Conservation (phyloP, 805 yeast species). For the Yamadazyma takamatsuzukensis region DNA sequence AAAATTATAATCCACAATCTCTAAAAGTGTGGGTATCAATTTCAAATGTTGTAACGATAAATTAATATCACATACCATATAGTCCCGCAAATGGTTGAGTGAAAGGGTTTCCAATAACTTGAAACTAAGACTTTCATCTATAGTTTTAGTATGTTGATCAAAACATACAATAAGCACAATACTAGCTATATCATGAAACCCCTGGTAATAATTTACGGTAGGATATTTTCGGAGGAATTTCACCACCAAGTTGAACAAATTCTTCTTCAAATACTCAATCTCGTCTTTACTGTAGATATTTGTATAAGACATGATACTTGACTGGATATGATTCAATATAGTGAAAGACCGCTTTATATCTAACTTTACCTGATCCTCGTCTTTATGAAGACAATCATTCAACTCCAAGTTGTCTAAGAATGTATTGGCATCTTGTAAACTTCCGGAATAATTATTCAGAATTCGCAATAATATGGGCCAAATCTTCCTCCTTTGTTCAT, state of each 20-base stretch:
- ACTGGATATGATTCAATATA: slow-evolving; percentile 26
- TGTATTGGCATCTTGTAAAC: slow-evolving; percentile 2
- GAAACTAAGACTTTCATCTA: slow-evolving; percentile 32
- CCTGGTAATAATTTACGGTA: slow-evolving; percentile 76
- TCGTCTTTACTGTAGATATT: slow-evolving; percentile 30
- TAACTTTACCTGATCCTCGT: slow-evolving; percentile 73
- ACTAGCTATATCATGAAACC: slow-evolving; percentile 84
- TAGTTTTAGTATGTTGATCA: slow-evolving; percentile 11
- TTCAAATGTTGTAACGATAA: slow-evolving; percentile 63
- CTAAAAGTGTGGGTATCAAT: slow-evolving; percentile 62
- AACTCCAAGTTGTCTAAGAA: slow-evolving; percentile 20
- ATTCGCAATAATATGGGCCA: slow-evolving; percentile 53
- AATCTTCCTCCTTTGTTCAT: slow-evolving; percentile 35
- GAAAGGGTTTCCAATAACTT: slow-evolving; percentile 54
- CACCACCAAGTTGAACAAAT: slow-evolving; percentile 44
- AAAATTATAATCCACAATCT: slow-evolving; percentile 42
- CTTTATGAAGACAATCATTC: slow-evolving; percentile 49
- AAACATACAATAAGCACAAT: slow-evolving; percentile 55
- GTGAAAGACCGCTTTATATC: slow-evolving; percentile 76
- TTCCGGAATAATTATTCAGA: no score
- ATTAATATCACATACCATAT: slow-evolving; percentile 68
- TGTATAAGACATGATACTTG: slow-evolving; percentile 20
- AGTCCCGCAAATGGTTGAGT: slow-evolving; percentile 70
- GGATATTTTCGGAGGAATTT: slow-evolving; percentile 61
- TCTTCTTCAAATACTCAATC: slow-evolving; percentile 31